Evolutionary conservation across 192 early-diverging fungal species (phyloP), one percentile per base, ranked within the genome.

Genomic region (Lunasporangiospora selenospora): DNA sequence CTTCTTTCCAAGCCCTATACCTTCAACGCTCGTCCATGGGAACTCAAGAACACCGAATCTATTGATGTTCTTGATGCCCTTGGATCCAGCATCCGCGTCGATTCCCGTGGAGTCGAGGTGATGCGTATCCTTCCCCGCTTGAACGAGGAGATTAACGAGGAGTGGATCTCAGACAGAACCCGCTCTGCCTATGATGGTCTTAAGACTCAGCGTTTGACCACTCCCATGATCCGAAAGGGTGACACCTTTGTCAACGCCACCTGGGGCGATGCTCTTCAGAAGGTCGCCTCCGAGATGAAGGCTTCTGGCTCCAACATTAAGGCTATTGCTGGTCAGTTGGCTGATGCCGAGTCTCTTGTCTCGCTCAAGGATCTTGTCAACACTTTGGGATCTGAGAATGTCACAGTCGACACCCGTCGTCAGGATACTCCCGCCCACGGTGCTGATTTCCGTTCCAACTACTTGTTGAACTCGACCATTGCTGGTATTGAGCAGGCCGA

Each of bases 141-240:
- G 58, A 99, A 99, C 80, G 97, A 99, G 61, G 94, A 91, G n/a
- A 81, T 99, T 75, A 99, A 99, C 79, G 93, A 96, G 79, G 97
- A 99, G 83, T 99, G 97, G 97, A 94, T 99, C 58, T 94, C 94
- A 10, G 97, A 99, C 85, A 97, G 97, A 86, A 95, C 94, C 43
- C 89, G 97, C 31, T 97, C 94, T 69, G 88, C 90, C 40, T 94
- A 86, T 65, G 97, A 99, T 75, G 97, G 97, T 45, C 84, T 99
- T 27, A 98, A 95, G 87, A 87, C 92, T 21, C 97, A 99, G 83
- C 85, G 97, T 54, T 83, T 99, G 53, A 98, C 95, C 29, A 88
- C 87, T 19, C 97, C 97, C 24, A 85, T 99, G 66, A 77, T 98
- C 51, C 90, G 93, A 60, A 67, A 88, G 54, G 92, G 90, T 31